phyloP scores from a whole-genome alignment of 305 asterid genomes.

The Rubia peregrina region DNA sequence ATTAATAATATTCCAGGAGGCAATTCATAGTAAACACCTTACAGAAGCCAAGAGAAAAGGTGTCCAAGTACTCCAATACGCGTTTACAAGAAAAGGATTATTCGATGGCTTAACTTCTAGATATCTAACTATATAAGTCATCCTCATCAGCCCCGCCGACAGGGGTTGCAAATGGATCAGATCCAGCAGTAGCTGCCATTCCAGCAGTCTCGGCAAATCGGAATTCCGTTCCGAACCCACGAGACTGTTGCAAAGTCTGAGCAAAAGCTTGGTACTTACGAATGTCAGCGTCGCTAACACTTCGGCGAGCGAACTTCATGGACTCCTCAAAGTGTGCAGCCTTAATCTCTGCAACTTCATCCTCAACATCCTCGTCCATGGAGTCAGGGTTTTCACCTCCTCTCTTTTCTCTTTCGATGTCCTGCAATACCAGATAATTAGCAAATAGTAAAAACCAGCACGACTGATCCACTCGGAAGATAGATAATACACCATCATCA shows the following conservation, averaged over 20 bases:
- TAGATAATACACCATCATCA: too few species aligned
- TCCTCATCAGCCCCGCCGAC: slow-evolving; percentile 71
- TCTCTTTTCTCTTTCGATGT: slow-evolving; percentile 46
- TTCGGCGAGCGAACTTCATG: slow-evolving; percentile 60
- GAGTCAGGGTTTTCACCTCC: slow-evolving; percentile 41
- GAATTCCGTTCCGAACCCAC: slow-evolving; percentile 61
- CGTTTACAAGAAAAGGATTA: slow-evolving; percentile 1
- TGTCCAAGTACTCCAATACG: neutral
- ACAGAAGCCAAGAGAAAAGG: neutral
- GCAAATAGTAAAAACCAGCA: neutral
- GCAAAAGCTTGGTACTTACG: slow-evolving; percentile 72
- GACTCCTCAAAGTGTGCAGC: slow-evolving; percentile 68
- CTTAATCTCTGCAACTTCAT: slow-evolving; percentile 52
- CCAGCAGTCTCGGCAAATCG: slow-evolving; percentile 45
- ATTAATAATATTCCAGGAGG: neutral
- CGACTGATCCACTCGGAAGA: neutral
- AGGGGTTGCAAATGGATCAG: slow-evolving; percentile 58
- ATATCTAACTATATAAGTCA: slow-evolving; percentile 50
- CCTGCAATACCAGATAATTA: slow-evolving; percentile 26
- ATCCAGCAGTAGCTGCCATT: slow-evolving; percentile 25
- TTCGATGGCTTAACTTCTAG: neutral
- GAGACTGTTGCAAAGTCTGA: slow-evolving; percentile 66
- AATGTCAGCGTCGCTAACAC: slow-evolving; percentile 67
- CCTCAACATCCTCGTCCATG: slow-evolving; percentile 55
- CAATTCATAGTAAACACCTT: neutral